phyloP scores from a whole-genome alignment of 345 rosid genomes.

The Acer yangbiense region DNA sequence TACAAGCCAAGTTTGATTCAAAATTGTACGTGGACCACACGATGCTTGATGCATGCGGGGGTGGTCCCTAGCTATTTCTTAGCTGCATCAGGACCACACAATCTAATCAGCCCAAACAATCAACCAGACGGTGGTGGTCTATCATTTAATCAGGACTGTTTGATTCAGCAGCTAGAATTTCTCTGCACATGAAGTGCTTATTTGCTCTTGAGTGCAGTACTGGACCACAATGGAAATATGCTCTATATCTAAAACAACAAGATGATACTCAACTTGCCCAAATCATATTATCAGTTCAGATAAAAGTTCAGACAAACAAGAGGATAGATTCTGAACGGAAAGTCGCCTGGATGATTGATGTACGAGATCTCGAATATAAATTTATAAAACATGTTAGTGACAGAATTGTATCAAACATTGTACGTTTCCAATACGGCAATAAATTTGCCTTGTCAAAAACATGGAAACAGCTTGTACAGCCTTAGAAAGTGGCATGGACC shows the following conservation, averaged over 20 bases:
- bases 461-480: constrained; percentile 20
- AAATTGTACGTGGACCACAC: not conserved
- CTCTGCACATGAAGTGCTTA: not conserved
- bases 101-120: not conserved
- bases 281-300: not conserved
- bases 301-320: not conserved
- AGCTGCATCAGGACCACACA: not conserved
- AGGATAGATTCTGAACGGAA: not conserved
- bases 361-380: not conserved
- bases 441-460: constrained; percentile 23
- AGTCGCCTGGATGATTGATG: not conserved
- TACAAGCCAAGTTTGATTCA: not conserved
- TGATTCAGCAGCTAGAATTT: no score
- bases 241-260: not conserved
- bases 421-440: no score
- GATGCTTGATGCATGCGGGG: not conserved
- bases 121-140: not conserved
- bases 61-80: not conserved
- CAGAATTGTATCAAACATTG: no score
- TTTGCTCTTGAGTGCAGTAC: not conserved
- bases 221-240: not conserved
- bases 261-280: not conserved
- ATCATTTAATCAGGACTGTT: not conserved
- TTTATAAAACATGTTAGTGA: no score
- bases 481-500: constrained; percentile 32